Conservation (phyloP, 768 basidiomycete genomes). For the Amylocystis lapponica region DNA sequence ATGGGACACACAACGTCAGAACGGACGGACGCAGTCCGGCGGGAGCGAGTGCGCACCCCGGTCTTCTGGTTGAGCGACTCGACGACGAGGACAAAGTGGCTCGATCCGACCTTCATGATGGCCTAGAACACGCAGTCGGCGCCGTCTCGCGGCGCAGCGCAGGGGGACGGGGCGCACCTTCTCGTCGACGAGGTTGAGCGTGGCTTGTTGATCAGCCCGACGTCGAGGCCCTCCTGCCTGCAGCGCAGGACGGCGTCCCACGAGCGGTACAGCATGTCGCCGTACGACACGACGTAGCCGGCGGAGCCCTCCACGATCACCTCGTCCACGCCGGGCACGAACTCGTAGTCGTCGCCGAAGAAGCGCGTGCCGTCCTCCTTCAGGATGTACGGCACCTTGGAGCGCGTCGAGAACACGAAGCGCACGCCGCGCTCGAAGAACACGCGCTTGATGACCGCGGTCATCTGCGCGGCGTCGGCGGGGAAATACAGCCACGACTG, state of each 20-base stretch:
- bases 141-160: slow-evolving; percentile 25
- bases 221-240: slow-evolving; percentile 66
- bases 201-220: slow-evolving; percentile 87
- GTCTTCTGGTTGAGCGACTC: slow-evolving; percentile 90
- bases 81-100: slow-evolving; percentile 76
- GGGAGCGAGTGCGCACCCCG: slow-evolving; percentile 37
- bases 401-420: slow-evolving; percentile 85
- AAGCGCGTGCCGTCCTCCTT: slow-evolving; percentile 65
- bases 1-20: slow-evolving; percentile 25
- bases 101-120: slow-evolving; percentile 65
- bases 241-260: slow-evolving; percentile 78
- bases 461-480: slow-evolving; percentile 78
- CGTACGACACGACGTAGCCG: slow-evolving; percentile 82
- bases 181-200: slow-evolving; percentile 81
- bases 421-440: slow-evolving; percentile 82
- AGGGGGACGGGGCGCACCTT: too few species aligned
- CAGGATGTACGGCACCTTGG: slow-evolving; percentile 85
- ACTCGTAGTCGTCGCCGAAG: slow-evolving; percentile 69
- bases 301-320: slow-evolving; percentile 68
- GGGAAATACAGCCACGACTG: slow-evolving; percentile 86
- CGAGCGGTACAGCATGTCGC: slow-evolving; percentile 82
- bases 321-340: slow-evolving; percentile 83
- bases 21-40: slow-evolving; percentile 17
- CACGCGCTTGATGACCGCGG: slow-evolving; percentile 65
- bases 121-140: too few species aligned